Evolutionary conservation across 345 rosid genomes (phyloP), one percentile per base, ranked within the genome.

Genomic region (Boechera retrofracta): DNA sequence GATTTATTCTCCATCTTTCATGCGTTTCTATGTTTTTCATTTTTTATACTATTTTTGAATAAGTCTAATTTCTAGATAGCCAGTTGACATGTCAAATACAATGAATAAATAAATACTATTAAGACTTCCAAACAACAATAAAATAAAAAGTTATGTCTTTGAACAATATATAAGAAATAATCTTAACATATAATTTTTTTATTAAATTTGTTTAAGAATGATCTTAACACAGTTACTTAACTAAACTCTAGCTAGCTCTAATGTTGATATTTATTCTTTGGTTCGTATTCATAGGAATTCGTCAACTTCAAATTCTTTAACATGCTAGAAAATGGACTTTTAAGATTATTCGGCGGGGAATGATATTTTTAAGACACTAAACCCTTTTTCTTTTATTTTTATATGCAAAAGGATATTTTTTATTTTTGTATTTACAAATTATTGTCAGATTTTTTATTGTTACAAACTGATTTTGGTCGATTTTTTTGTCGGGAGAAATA

Each of bases 1-100:
- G 81, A 53, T 67, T 78, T 72, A 67, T 67, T 51, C 81, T 67
- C 74, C 65, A 60, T 58, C 59, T 66, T 58, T 78, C 78, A 59
- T 72, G 77, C 57, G 69, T 44, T 73, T 78, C 64, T 67, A 72
- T 78, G 74, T 78, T 78, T 72, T 72, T 26, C 62, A 12, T 13
- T 12, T 48, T 60, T 33, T 36, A 51, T 71, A 18, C 71, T 77
- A 71, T 72, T 72, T 71, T 28, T 16, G 63, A 66, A 65, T 26
- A 57, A 12, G 42, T 77, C 52, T 18, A 56, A 31, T 42, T 26
- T 77, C 15, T 63, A 44, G 16, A 56, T 71, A 65, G 78, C 82
- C 67, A 78, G 78, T 73, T 78, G 78, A 58, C 82, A 78, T 59
- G 77, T 60, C 70, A 33, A 32, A 52, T 59, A 52, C 63, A 52